These are phyloP conservation scores for Bothriochloa decipiens DNA, from an alignment of 176 grass and related monocot species.

Conservation along the genomic window DNA sequence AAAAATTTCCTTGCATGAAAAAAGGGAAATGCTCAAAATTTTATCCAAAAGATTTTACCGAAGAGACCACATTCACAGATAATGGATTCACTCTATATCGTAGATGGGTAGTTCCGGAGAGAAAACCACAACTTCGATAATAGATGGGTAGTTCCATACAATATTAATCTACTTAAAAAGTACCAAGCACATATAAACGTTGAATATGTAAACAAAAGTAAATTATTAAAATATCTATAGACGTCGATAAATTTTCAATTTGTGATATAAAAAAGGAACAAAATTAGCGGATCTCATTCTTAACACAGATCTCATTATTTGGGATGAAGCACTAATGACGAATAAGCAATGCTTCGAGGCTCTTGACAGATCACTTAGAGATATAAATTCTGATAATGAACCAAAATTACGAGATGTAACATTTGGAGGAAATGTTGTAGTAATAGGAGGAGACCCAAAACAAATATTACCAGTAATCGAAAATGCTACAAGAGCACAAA, in stretches of 20 bases:
- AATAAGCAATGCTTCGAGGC: too few relatives aligned
- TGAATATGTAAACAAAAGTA: background rate
- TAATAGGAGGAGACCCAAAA: background rate
- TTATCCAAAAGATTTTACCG: background rate
- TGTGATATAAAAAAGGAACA: conserved; percentile 19
- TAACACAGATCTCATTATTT: background rate
- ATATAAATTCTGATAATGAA: background rate
- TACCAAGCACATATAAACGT: background rate
- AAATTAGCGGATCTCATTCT: background rate
- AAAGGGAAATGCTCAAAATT: background rate
- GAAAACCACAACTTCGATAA: background rate
- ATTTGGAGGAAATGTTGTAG: background rate
- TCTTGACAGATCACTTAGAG: too few relatives aligned
- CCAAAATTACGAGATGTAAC: background rate
- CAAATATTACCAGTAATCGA: background rate
- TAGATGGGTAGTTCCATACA: background rate
- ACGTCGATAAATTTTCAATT: background rate
- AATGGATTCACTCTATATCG: background rate
- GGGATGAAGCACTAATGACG: background rate
- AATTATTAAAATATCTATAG: background rate
- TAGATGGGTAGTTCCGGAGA: background rate
- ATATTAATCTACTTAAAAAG: background rate
- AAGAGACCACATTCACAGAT: background rate
- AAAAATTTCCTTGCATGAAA: background rate
- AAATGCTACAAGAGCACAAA: background rate